Evolutionary conservation across 129 eudicot genomes (phyloP).

Genomic region (Flaveria linearis): DNA sequence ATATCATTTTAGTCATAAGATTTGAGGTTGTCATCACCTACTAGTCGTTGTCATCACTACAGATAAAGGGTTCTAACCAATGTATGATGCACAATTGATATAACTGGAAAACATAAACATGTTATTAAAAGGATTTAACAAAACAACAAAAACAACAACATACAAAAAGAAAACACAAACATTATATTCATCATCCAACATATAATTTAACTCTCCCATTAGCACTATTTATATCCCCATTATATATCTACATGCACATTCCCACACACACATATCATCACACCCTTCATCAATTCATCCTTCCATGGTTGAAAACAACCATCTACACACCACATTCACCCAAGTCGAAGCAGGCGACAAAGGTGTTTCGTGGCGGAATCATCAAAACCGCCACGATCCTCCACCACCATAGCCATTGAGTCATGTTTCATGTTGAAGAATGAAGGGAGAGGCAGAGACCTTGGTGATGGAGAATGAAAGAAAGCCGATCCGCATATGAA

Average conservation of each 20-base stretch:
- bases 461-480: conserved; percentile 53
- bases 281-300: conserved; percentile 28
- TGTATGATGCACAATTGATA: neutral
- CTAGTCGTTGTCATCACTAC: too few species aligned
- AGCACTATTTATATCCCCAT: conserved; percentile 25
- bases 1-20: neutral
- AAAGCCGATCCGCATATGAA: conserved; percentile 56
- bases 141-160: neutral
- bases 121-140: conserved; percentile 2
- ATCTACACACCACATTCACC: conserved; percentile 21
- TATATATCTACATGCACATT: conserved; percentile 16
- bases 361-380: conserved; percentile 44
- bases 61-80: too few species aligned
- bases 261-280: neutral
- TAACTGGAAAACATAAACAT: neutral
- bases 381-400: conserved; percentile 21
- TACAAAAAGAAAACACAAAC: neutral
- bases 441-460: conserved; percentile 57
- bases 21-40: too few species aligned
- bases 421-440: conserved; percentile 49
- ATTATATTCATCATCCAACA: conserved; percentile 29
- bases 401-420: conserved; percentile 12
- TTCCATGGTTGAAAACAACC: conserved; percentile 14
- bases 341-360: conserved; percentile 52
- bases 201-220: conserved; percentile 28